phyloP scores from a whole-genome alignment of 768 basidiomycete genomes.

The Tulasnella sp. region DNA sequence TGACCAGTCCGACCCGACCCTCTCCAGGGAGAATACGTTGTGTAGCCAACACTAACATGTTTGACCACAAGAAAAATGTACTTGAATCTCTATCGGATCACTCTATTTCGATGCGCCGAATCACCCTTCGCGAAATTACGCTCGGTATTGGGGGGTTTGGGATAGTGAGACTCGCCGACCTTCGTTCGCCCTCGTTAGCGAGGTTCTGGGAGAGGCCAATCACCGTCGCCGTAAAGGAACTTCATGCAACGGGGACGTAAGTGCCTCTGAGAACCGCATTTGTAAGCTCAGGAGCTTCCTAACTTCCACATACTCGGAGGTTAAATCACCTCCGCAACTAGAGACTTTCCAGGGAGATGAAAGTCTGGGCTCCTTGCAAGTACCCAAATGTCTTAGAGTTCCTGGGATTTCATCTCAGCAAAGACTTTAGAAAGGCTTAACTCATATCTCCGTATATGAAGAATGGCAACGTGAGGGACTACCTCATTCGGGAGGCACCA shows the following conservation, averaged over 20 bases:
- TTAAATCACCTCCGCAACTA: neutral
- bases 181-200: neutral
- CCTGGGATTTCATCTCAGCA: neutral
- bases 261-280: neutral
- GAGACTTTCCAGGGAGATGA: neutral
- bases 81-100: too few species aligned
- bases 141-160: neutral
- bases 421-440: neutral
- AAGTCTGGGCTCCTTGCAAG: neutral
- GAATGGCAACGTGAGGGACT: neutral
- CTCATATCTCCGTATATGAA: neutral
- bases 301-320: neutral
- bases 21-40: too few species aligned
- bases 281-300: too few species aligned
- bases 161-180: neutral
- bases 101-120: too few species aligned
- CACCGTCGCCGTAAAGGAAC: neutral
- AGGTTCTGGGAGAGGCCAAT: neutral
- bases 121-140: too few species aligned
- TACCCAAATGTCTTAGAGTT: neutral
- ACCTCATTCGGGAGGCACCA: neutral
- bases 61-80: too few species aligned
- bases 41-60: too few species aligned
- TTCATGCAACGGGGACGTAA: neutral
- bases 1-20: too few species aligned